A percentile compares a stretch with the other conserved stretches of the same genome.
Evolutionary conservation across 2,329 filamentous ascomycete genomes (phyloP).

Genomic region (Cercospora sp.): DNA sequence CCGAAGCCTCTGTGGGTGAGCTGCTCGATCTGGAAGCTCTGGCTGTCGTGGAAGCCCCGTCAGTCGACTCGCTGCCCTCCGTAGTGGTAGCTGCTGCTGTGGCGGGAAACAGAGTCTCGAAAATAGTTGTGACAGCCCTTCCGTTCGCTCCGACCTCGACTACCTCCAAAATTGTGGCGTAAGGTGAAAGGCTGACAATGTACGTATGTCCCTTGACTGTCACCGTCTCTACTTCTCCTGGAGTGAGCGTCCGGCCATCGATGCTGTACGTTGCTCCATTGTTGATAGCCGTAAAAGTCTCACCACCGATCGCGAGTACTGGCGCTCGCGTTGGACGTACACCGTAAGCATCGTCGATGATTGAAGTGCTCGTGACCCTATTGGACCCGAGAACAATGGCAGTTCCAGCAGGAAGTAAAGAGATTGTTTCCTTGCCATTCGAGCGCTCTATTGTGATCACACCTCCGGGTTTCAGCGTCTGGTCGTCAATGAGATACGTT

Average conservation of each 20-base stretch:
- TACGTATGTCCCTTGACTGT: conserved; percentile 33
- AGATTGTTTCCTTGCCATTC: conserved; percentile 36
- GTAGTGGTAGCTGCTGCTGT: conserved; percentile 35
- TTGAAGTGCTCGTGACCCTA: conserved; percentile 32
- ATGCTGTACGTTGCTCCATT: conserved; percentile 41
- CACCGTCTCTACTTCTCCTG: conserved; percentile 38
- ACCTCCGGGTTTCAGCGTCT: conserved; percentile 42
- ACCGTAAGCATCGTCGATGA: conserved; percentile 29
- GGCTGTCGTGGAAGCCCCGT: conserved; percentile 12
- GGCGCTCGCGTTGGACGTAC: conserved; percentile 33
- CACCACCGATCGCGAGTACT: conserved; percentile 35
- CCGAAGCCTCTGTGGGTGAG: not conserved
- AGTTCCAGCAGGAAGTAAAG: conserved; percentile 39
- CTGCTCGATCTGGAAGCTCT: conserved; percentile 11
- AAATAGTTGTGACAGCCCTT: conserved; percentile 34
- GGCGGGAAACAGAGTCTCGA: conserved; percentile 44
- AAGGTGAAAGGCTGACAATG: conserved; percentile 37
- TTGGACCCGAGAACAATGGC: conserved; percentile 21
- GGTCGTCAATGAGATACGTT: conserved; percentile 41
- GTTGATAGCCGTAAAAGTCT: conserved; percentile 36
- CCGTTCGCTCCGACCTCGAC: conserved; percentile 37
- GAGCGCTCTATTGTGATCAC: conserved; percentile 29
- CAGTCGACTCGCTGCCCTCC: conserved; percentile 20
- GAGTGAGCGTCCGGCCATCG: conserved; percentile 42
- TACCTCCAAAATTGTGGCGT: conserved; percentile 42